A percentile compares a stretch with the other conserved stretches of the same genome.
These are phyloP conservation scores for Endogone sp. DNA, from an alignment of 192 early-diverging fungal species.

Conservation along the genomic window DNA sequence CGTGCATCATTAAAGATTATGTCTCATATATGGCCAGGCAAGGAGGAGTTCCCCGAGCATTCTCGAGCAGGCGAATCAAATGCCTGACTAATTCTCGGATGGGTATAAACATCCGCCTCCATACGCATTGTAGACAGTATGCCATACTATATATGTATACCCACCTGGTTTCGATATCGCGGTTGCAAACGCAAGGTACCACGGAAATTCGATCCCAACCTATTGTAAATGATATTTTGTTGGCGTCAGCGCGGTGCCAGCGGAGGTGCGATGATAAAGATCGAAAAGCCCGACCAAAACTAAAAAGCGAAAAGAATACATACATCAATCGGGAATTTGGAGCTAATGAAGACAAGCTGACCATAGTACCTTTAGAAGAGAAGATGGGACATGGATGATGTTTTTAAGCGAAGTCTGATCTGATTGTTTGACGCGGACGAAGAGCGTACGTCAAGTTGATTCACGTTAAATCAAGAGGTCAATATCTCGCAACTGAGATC, in stretches of 20 bases:
- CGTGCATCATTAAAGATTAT: background rate
- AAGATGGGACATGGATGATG: too few relatives aligned
- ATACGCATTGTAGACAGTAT: too few relatives aligned
- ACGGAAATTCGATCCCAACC: constrained; percentile 67
- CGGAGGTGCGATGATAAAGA: too few relatives aligned
- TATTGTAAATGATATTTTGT: constrained; percentile 15
- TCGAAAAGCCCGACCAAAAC: too few relatives aligned
- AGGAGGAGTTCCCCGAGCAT: too few relatives aligned
- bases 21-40: background rate
- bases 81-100: too few relatives aligned
- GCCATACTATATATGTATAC: too few relatives aligned
- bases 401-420: too few relatives aligned
- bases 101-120: too few relatives aligned
- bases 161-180: constrained; percentile 47
- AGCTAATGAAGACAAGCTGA: constrained; percentile 76
- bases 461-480: background rate
- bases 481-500: too few relatives aligned
- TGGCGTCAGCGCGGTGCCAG: background rate
- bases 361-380: constrained; percentile 72
- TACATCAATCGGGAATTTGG: constrained; percentile 89
- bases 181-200: constrained; percentile 61
- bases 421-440: background rate
- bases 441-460: background rate
- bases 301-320: constrained; percentile 34
- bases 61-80: too few relatives aligned